Conservation (phyloP, 495 filamentous ascomycete species). For the Platismatia glauca region DNA sequence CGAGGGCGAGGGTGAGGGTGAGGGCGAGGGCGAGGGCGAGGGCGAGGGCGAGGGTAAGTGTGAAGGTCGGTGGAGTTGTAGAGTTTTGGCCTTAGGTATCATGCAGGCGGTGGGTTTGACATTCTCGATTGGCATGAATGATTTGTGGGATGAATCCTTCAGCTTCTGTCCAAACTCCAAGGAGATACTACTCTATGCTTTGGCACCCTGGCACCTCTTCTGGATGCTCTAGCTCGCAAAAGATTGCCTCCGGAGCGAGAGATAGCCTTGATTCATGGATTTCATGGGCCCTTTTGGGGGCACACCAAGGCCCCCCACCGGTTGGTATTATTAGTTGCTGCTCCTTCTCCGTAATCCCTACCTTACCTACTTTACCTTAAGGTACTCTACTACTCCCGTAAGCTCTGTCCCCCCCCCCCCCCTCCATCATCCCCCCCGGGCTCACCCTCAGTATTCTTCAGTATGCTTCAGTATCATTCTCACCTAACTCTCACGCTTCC, state of each 20-base stretch:
- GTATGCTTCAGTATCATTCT: not conserved
- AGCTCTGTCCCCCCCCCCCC: too few relatives aligned
- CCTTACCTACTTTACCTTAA: too few relatives aligned
- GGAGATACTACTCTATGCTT: not conserved
- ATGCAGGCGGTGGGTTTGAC: not conserved
- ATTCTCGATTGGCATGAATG: not conserved
- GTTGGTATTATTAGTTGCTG: too few relatives aligned
- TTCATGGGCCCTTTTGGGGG: not conserved
- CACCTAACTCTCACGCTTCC: not conserved
- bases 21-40: not conserved
- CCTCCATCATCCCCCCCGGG: not conserved
- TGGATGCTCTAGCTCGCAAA: not conserved
- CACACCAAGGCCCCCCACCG: not conserved
- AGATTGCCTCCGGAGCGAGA: constrained; percentile 1
- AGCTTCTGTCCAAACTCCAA: too few relatives aligned
- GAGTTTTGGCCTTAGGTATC: not conserved
- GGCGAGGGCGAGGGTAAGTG: not conserved
- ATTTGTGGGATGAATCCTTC: too few relatives aligned
- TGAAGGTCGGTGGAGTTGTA: not conserved
- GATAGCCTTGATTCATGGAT: not conserved
- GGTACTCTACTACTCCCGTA: too few relatives aligned
- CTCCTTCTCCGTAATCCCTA: too few relatives aligned
- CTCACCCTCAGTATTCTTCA: not conserved
- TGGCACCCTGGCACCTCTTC: not conserved
- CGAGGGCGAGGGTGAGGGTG: too few relatives aligned